Base-by-base conservation (phyloP, 306 rosid genomes). In the Hylodesmum podocarpum region DNA sequence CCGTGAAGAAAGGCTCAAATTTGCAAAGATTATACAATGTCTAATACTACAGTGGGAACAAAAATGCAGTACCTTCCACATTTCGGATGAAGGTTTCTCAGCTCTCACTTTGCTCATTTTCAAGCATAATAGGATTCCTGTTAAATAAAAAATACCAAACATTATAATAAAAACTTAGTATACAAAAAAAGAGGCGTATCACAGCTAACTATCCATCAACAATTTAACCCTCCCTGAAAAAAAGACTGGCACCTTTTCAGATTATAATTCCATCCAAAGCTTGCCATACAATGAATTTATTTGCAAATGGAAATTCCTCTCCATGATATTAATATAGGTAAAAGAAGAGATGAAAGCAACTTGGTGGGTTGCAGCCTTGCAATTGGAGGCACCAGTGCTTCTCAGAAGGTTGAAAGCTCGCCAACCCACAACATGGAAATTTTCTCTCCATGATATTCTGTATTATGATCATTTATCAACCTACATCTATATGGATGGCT, bases 51-150 rank as follows among this genome's bases (percentile, higher is more conserved):
- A n/a, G 40, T 58, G 46, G 58, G 63, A 66, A 75, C 46, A 50
- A 63, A 62, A 58, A 72, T 15, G 24, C 18, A 59, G 73, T 86
- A 95, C 99, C 97, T 92, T 95, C 76, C 87, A 91, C 87, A 88
- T 86, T 89, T 95, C 97, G 63, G 92, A 81, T 68, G 92, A 90
- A 66, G 97, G 94, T 83, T 86, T 80, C 82, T 95, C 99, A 43
- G 97, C 93, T 85, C 99, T 84, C 70, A 95, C 97, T 49, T 82
- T 86, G 77, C 97, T 92, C 96, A 95, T 89, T 83, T 91, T 92
- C 84, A 90, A 77, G 97, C 88, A 90, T 37, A 92, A 81, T 5
- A 88, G 59, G 36, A 89, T 74, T 81, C 99, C 99, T 95, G 86
- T 72, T 36, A 76, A 25, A 50, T n/a, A 31, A 36, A 40, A 49